Evolutionary conservation across 2,329 filamentous ascomycete genomes (phyloP), one percentile per base, ranked within the genome.

Genomic region (Polychaeton citri): DNA sequence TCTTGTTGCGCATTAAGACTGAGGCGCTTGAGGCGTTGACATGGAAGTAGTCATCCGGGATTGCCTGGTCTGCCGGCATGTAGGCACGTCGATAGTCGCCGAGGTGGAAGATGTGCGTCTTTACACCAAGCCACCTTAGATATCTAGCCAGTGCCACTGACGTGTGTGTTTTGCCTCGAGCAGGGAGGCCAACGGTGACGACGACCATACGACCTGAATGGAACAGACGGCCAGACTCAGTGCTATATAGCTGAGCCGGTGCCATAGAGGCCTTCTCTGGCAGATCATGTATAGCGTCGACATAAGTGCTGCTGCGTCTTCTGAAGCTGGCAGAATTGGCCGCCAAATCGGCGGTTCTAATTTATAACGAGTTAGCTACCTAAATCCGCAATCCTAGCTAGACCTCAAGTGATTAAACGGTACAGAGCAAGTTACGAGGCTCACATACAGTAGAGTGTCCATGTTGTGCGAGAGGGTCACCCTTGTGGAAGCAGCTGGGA

Each of bases 41-140:
- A 57, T 88, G 94, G 65, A 98, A 98, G 60, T 98, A 98, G 57
- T 98, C 90, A 44, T 94, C 84, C 1, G 90, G 92, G 12, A 98
- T 81, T 38, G 87, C 76, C 38, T 80, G 79, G 10, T 79, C 84
- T 30, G 78, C 75, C 13, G 85, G 86, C 44, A 96, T 76, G 12
- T 88, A 93, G 20, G 86, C 87, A 55, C 90, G 76, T 46, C 90
- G 81, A 59, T 98, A 98, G 61, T 98, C 90, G 39, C 92, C 90
- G 12, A 98, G 69, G 57, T 98, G 90, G 58, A 98, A 98, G 49
- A 96, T 92, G 47, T 88, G 81, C 21, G 90, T 96, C 66, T 98
- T 98, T 40, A 98, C 90, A 43, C 90, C 90, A 26, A 98, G 73
- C 90, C 90, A 98, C 60, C 87, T 77, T 31, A 98, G 69, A 63